Conservation (phyloP, 345 rosid species). For the Carallia brachiata region DNA sequence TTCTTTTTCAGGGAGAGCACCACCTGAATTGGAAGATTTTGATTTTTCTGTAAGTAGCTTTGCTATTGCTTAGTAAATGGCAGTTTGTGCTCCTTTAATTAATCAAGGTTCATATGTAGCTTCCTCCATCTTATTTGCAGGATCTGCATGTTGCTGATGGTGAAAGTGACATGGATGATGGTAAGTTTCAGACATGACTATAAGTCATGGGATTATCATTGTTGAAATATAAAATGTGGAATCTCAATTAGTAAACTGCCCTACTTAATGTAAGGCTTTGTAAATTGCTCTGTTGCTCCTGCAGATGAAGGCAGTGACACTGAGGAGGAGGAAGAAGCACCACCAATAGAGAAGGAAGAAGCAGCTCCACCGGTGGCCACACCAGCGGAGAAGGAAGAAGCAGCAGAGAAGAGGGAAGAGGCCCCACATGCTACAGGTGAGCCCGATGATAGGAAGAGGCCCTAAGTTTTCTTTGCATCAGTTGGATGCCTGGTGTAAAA, state of each 20-base stretch:
- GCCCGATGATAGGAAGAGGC: slow-evolving; percentile 15
- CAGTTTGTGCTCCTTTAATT: neutral
- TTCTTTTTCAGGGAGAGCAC: neutral
- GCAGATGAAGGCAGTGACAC: slow-evolving; percentile 37
- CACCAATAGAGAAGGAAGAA: neutral
- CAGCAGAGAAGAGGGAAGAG: no score
- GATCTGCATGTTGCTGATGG: slow-evolving; percentile 20
- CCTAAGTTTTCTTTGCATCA: no score
- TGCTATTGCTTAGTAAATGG: neutral
- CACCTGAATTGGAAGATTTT: slow-evolving; percentile 33
- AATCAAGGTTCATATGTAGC: neutral
- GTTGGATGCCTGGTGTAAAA: no score
- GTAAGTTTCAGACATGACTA: slow-evolving; percentile 13
- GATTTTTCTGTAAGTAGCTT: slow-evolving; percentile 40
- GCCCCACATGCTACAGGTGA: slow-evolving; percentile 1
- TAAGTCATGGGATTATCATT: neutral
- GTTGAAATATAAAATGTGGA: no score
- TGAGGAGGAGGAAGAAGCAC: slow-evolving; percentile 22
- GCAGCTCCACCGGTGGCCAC: neutral
- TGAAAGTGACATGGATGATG: slow-evolving; percentile 20
- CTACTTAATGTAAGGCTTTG: no score
- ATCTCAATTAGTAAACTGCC: no score
- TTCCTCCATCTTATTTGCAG: slow-evolving; percentile 16
- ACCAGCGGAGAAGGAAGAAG: no score
- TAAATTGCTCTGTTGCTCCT: neutral